These are phyloP conservation scores for Monascus purpureus DNA, from an alignment of 495 filamentous ascomycete genomes.

Conservation along the genomic window DNA sequence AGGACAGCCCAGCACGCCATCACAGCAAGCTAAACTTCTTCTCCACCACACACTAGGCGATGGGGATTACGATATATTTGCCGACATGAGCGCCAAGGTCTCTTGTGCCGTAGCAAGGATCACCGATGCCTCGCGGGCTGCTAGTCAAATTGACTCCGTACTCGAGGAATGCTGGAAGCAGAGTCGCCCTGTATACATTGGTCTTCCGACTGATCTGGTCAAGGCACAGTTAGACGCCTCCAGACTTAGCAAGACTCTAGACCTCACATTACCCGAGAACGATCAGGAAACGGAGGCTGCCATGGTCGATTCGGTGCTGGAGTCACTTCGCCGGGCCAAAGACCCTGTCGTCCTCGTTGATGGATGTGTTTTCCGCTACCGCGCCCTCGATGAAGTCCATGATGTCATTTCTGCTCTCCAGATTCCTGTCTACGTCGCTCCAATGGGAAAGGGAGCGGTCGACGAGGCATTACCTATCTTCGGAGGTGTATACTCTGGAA, in stretches of 20 bases:
- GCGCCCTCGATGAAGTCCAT: slow-evolving; percentile 15
- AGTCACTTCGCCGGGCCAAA: slow-evolving; percentile 17
- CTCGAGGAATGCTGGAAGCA: slow-evolving; percentile 23
- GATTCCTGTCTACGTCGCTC: slow-evolving; percentile 20
- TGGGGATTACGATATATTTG: slow-evolving; percentile 26
- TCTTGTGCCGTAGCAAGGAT: slow-evolving; percentile 27
- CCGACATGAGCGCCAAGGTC: slow-evolving; percentile 23
- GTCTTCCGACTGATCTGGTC: slow-evolving; percentile 30
- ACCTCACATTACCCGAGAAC: slow-evolving; percentile 6
- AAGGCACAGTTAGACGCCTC: slow-evolving; percentile 11
- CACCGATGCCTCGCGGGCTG: slow-evolving; percentile 17
- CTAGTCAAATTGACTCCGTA: slow-evolving; percentile 24
- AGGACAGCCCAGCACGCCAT: slow-evolving; percentile 30
- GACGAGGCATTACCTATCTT: slow-evolving; percentile 21
- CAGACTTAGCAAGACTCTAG: slow-evolving; percentile 7
- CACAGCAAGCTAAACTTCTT: slow-evolving; percentile 15
- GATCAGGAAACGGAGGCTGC: slow-evolving; percentile 8
- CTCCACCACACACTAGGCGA: slow-evolving; percentile 34
- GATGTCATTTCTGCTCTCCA: slow-evolving; percentile 12
- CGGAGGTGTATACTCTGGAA: slow-evolving; percentile 21
- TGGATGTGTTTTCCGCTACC: slow-evolving; percentile 14
- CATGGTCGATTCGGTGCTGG: slow-evolving; percentile 13
- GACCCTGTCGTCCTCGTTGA: slow-evolving; percentile 24
- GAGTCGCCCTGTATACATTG: slow-evolving; percentile 29
- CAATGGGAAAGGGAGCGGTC: slow-evolving; percentile 24